phyloP scores from a whole-genome alignment of 2,329 filamentous ascomycete species.

The Xylariaceae sp. region DNA sequence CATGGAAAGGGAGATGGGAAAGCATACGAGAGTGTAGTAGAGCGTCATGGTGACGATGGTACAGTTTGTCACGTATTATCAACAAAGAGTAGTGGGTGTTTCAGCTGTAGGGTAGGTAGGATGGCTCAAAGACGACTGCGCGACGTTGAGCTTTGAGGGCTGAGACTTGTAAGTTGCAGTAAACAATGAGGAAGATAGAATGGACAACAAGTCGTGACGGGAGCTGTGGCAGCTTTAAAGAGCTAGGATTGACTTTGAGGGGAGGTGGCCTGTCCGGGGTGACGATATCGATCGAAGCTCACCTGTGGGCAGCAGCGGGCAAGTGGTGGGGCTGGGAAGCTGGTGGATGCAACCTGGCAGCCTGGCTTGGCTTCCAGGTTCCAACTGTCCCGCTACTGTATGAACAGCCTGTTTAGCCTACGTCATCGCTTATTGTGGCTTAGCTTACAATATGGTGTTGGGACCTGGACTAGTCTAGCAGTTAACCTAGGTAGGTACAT shows the following conservation, averaged over 20 bases:
- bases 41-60: slow-evolving; percentile 53
- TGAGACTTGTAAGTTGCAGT: not conserved
- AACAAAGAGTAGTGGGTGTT: not conserved
- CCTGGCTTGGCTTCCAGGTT: not conserved
- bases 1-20: not conserved
- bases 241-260: slow-evolving; percentile 20
- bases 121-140: slow-evolving; percentile 7
- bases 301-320: slow-evolving; percentile 12
- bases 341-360: not conserved
- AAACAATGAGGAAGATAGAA: not conserved
- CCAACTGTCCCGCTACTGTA: not conserved
- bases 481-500: no score
- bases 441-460: not conserved
- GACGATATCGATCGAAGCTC: slow-evolving; percentile 31
- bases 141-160: not conserved
- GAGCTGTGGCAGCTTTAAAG: slow-evolving; percentile 15
- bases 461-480: no score
- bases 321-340: not conserved
- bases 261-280: slow-evolving; percentile 34
- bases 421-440: not conserved
- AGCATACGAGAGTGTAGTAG: slow-evolving; percentile 57
- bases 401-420: not conserved
- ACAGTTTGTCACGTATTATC: slow-evolving; percentile 9
- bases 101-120: not conserved
- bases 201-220: slow-evolving; percentile 1